phyloP scores from a whole-genome alignment of 352 stramenopile species.

The Globisporangium irregulare region DNA sequence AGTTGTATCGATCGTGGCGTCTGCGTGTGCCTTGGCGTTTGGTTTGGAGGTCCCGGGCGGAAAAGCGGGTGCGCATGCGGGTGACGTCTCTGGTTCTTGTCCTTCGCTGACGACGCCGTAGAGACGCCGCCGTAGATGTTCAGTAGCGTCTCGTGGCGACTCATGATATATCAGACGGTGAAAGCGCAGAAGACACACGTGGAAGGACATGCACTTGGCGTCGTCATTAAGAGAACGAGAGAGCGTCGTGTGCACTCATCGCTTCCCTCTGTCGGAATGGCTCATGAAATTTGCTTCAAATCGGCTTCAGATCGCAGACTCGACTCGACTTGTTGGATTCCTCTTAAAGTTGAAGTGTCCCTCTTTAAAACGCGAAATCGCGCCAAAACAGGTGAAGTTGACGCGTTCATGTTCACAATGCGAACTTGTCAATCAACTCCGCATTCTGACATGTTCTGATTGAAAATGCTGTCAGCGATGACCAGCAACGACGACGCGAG shows the following conservation, averaged over 20 bases:
- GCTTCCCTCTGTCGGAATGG: not conserved
- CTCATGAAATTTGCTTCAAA: too few relatives aligned
- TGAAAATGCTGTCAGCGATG: not conserved
- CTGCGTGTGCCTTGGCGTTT: not conserved
- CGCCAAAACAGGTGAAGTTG: too few relatives aligned
- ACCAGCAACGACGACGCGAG: not conserved
- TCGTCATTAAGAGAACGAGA: not conserved
- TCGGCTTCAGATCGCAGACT: too few relatives aligned
- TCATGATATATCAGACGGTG: not conserved
- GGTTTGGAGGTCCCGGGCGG: not conserved
- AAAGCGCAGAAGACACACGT: not conserved
- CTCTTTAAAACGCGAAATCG: too few relatives aligned
- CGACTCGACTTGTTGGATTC: too few relatives aligned
- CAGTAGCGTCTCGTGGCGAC: conserved; percentile 10
- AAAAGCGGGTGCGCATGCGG: not conserved
- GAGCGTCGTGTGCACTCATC: not conserved
- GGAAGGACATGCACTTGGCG: too few relatives aligned
- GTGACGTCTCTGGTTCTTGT: not conserved
- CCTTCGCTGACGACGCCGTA: not conserved
- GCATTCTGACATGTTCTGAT: not conserved
- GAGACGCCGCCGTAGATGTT: conserved; percentile 3
- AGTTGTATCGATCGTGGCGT: not conserved
- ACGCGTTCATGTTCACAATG: not conserved
- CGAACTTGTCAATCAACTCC: not conserved
- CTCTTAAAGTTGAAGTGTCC: too few relatives aligned